A percentile compares a stretch with the other conserved stretches of the same genome.
Evolutionary conservation across 192 early-diverging fungal genomes (phyloP).

Genomic region (Cetraspora pellucida): DNA sequence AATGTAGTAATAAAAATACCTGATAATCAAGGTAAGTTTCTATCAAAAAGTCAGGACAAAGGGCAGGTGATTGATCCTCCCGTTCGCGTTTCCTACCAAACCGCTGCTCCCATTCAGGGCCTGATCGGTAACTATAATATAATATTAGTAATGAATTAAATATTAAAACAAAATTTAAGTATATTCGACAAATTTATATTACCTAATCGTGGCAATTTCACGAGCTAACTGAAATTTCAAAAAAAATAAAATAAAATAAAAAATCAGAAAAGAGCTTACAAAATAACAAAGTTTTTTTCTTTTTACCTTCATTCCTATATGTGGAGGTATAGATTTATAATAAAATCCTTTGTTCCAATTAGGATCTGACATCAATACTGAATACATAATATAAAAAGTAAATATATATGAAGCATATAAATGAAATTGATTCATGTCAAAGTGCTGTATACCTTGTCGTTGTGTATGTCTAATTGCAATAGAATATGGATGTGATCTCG

Average conservation of each 20-base stretch:
- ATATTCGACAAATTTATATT: neutral
- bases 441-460: slow-evolving; percentile 66
- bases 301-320: slow-evolving; percentile 87
- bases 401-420: neutral
- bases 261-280: neutral
- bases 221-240: slow-evolving; percentile 66
- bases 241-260: neutral
- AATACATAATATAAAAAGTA: neutral
- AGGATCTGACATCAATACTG: slow-evolving; percentile 90
- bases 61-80: slow-evolving; percentile 70
- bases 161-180: neutral
- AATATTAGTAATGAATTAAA: neutral
- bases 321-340: slow-evolving; percentile 84
- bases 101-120: slow-evolving; percentile 96
- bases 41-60: slow-evolving; percentile 93
- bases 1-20: slow-evolving; percentile 1
- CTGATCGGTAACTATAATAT: slow-evolving; percentile 78
- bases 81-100: slow-evolving; percentile 85
- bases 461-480: slow-evolving; percentile 93
- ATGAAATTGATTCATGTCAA: neutral
- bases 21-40: slow-evolving; percentile 96
- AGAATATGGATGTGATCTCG: slow-evolving; percentile 93
- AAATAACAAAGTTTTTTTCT: neutral
- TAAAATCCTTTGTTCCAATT: slow-evolving; percentile 95
- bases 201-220: slow-evolving; percentile 85